Evolutionary conservation across 176 grass and related monocot genomes (phyloP).

Genomic region (Elaeis guineensis): DNA sequence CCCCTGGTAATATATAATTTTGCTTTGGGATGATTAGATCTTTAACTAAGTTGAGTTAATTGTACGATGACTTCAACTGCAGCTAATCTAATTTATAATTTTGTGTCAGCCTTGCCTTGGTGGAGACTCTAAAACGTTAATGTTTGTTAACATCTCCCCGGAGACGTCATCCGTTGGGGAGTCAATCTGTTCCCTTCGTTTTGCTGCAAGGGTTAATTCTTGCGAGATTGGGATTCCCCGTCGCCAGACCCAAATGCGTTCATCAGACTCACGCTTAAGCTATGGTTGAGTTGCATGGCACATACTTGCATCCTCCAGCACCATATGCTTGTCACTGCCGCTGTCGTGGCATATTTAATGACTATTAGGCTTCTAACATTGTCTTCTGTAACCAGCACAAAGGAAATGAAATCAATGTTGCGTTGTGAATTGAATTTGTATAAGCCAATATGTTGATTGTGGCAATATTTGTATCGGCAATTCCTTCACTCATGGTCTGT

Average conservation of each 20-base stretch:
- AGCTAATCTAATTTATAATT: background rate
- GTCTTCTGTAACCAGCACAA: slow-evolving; percentile 36
- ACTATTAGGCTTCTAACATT: slow-evolving; percentile 1
- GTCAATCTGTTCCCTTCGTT: slow-evolving; percentile 68
- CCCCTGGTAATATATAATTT: background rate
- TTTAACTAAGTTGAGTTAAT: too few relatives aligned
- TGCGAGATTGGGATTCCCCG: slow-evolving; percentile 78
- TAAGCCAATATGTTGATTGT: background rate
- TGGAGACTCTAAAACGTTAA: slow-evolving; percentile 83
- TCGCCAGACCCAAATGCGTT: slow-evolving; percentile 48
- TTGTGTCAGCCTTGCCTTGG: slow-evolving; percentile 75
- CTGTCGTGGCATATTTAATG: background rate
- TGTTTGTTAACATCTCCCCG: slow-evolving; percentile 89
- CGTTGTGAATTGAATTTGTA: slow-evolving; percentile 15
- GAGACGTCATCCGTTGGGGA: slow-evolving; percentile 58
- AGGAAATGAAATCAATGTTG: slow-evolving; percentile 20
- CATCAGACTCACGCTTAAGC: slow-evolving; percentile 33
- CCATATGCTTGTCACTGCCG: background rate
- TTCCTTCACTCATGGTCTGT: too few relatives aligned
- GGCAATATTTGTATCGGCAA: too few relatives aligned
- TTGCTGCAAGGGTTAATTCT: slow-evolving; percentile 82
- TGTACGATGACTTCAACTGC: too few relatives aligned
- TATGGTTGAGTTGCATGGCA: slow-evolving; percentile 22
- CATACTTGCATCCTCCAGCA: background rate
- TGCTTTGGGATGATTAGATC: too few relatives aligned